These are phyloP conservation scores for Rhizopogon salebrosus DNA, from an alignment of 768 basidiomycete genomes.

Conservation along the genomic window DNA sequence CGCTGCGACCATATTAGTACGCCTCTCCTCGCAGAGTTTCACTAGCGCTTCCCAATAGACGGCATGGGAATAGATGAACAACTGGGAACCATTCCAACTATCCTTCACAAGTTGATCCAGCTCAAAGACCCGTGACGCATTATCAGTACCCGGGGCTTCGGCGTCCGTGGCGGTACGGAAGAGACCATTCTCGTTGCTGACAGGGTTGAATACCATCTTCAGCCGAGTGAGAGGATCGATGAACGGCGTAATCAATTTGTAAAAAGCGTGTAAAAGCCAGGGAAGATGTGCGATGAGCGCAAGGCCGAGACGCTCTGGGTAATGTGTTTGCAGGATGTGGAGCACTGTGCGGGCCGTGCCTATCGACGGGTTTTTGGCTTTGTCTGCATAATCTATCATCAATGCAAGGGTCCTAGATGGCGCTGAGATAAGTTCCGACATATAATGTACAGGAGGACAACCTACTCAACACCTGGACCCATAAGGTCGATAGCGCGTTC, in stretches of 20 bases:
- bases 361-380: conserved; percentile 52
- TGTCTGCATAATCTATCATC: conserved; percentile 75
- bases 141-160: conserved; percentile 3
- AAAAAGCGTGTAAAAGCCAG: conserved; percentile 68
- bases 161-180: conserved; percentile 20
- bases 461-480: conserved; percentile 78
- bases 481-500: conserved; percentile 76
- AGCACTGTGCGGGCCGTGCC: conserved; percentile 37
- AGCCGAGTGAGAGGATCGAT: conserved; percentile 77
- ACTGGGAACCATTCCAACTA: conserved; percentile 61
- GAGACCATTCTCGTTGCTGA: conserved; percentile 17
- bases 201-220: conserved; percentile 74
- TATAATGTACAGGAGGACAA: conserved; percentile 1
- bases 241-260: conserved; percentile 74
- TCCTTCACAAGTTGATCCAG: conserved; percentile 65
- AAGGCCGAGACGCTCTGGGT: conserved; percentile 79
- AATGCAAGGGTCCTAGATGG: conserved; percentile 53
- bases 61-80: conserved; percentile 71
- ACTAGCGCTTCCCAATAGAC: conserved; percentile 71
- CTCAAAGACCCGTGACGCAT: conserved; percentile 43
- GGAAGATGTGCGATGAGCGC: conserved; percentile 80
- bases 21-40: conserved; percentile 46
- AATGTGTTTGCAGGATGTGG: conserved; percentile 73
- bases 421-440: background rate
- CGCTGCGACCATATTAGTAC: conserved; percentile 42